Evolutionary conservation across 495 filamentous ascomycete species (phyloP), one percentile per base, ranked within the genome.

Genomic region (Hyaloscypha hepaticicola): DNA sequence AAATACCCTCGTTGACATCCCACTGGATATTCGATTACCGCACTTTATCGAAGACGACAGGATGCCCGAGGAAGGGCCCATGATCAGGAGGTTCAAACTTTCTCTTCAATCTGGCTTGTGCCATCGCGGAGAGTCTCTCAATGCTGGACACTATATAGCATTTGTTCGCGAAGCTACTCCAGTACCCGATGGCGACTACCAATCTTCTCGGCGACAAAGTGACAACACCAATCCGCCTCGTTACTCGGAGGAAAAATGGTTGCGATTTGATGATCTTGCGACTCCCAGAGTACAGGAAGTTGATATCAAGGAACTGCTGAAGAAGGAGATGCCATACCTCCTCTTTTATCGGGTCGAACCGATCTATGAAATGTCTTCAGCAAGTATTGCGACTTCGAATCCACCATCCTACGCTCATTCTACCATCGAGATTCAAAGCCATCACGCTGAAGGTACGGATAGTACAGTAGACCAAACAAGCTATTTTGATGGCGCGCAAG

Each of bases 281-380:
- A 68, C 72, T 21, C 84, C 90, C 48, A 84, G 95, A 45, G 89
- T 97, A 3, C 80, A 78, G 2, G 77, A 87, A 45, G 86, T 97
- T 48, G 88, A 96, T 67, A 87, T 92, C 56, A 79, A 90, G 63
- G 82, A 85, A 38, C 79, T 85, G 2, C 75, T 97, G 58, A 86
- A 84, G 60, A 82, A 88, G n/a, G 94, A 97, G 72, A 93, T 90
- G 65, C 94, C 95, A 4, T 99, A 99, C 69, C 83, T 99, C 2
- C 78, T 99, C 0, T 97, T 97, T 75, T 99, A 96, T 70, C 94
- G 97, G 73, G 93, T 97, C 45, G 81, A 92, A 38, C 95, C 94
- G 0, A 90, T 96, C 66, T 84, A 89, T 29, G 88, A 90, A 52
- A 86, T 90, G 55, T 77, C 83, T 72, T 67, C 19, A 66, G 65